phyloP scores from a whole-genome alignment of 345 rosid species.

The Litchi chinensis region DNA sequence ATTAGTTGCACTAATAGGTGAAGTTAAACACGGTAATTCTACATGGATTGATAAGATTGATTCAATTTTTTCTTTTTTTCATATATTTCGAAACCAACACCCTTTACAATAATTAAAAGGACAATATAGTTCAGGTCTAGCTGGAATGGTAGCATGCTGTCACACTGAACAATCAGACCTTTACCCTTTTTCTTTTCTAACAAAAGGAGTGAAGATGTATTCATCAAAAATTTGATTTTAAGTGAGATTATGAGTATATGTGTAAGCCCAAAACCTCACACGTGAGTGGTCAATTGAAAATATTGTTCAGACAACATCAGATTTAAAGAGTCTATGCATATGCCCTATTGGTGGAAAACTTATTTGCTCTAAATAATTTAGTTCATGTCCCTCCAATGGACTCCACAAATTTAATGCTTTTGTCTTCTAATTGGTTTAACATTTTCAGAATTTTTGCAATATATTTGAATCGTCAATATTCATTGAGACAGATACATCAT shows the following conservation, averaged over 20 bases:
- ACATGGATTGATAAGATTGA: too few species aligned
- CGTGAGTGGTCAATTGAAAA: neutral
- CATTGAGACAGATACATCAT: too few species aligned
- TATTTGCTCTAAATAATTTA: neutral
- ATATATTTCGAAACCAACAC: too few species aligned
- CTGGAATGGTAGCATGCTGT: neutral
- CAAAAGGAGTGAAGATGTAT: too few species aligned
- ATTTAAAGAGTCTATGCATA: neutral
- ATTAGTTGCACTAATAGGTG: too few species aligned
- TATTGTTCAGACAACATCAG: neutral
- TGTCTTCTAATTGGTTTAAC: too few species aligned
- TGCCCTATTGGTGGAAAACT: slow-evolving; percentile 7
- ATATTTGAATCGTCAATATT: too few species aligned
- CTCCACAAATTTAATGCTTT: neutral
- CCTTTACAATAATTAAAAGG: neutral
- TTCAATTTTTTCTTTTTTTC: too few species aligned
- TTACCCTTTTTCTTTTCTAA: too few species aligned
- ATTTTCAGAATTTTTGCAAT: too few species aligned
- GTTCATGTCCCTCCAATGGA: neutral
- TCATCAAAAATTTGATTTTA: too few species aligned
- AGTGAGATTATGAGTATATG: neutral
- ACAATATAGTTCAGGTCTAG: neutral
- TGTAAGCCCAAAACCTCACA: neutral
- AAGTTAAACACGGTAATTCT: too few species aligned
- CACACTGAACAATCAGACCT: neutral